Evolutionary conservation across 306 rosid genomes (phyloP).

Genomic region (Sindora glabra): DNA sequence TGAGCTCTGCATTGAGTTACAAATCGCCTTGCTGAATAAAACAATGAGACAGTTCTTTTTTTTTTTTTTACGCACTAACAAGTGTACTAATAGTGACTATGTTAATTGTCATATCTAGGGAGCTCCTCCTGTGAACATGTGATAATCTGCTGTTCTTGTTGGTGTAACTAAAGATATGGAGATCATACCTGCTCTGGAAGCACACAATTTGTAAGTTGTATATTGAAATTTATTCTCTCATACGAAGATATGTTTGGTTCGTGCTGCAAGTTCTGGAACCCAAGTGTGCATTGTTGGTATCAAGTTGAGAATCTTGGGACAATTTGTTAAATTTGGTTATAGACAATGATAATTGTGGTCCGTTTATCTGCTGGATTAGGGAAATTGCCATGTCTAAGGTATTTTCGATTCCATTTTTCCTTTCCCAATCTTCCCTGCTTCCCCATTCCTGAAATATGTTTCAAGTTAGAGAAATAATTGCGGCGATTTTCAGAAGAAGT

Average conservation of each 20-base stretch:
- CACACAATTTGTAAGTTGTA: conserved; percentile 2
- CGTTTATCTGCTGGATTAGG: conserved; percentile 12
- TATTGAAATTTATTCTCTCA: conserved; percentile 15
- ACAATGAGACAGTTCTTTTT: not conserved
- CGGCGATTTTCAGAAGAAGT: not conserved
- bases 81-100: conserved; percentile 14
- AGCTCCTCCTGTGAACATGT: conserved; percentile 78
- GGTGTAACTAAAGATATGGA: conserved; percentile 9
- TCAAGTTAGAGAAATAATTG: not conserved
- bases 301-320: conserved; percentile 8
- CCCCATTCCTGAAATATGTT: not conserved
- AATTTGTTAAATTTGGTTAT: conserved; percentile 11
- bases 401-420: not conserved
- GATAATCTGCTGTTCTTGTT: conserved; percentile 24
- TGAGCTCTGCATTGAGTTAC: not conserved
- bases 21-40: not conserved
- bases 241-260: conserved; percentile 14
- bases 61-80: conserved; percentile 3
- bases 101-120: conserved; percentile 41
- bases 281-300: conserved; percentile 23
- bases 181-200: conserved; percentile 9
- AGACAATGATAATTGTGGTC: conserved; percentile 1
- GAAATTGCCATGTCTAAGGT: not conserved
- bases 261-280: conserved; percentile 14
- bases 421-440: not conserved